Conservation (phyloP, 2,329 filamentous ascomycete species). For the Helminthosporium solani region DNA sequence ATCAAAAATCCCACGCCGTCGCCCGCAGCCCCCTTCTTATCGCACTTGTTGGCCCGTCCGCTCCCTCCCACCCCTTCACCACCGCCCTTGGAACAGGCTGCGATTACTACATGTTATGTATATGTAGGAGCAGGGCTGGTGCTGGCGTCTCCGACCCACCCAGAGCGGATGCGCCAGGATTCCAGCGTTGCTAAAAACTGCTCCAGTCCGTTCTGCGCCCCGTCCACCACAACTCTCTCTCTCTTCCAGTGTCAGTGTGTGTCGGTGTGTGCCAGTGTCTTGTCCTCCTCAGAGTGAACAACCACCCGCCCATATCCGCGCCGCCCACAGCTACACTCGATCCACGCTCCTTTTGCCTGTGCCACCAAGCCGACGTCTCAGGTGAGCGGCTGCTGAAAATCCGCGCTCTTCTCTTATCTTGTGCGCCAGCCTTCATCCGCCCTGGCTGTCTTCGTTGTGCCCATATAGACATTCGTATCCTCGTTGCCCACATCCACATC, state of each 20-base stretch:
- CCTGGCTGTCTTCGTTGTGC: slow-evolving; percentile 20
- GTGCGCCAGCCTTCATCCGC: slow-evolving; percentile 25
- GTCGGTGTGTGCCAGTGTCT: too few species aligned
- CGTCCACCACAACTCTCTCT: too few species aligned
- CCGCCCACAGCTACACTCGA: slow-evolving; percentile 27
- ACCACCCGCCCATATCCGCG: slow-evolving; percentile 16
- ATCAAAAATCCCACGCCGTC: background rate
- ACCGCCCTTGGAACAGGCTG: background rate
- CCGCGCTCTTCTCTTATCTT: too few species aligned
- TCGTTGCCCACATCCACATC: slow-evolving; percentile 24
- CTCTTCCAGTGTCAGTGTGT: too few species aligned
- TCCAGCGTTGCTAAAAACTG: slow-evolving; percentile 29
- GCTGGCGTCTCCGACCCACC: slow-evolving; percentile 14
- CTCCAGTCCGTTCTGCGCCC: slow-evolving; percentile 14
- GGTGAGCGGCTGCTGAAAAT: slow-evolving; percentile 23
- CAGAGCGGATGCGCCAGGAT: slow-evolving; percentile 34
- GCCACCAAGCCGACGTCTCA: slow-evolving; percentile 21
- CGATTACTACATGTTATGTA: slow-evolving; percentile 4
- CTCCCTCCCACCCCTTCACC: background rate
- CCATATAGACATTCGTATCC: slow-evolving; percentile 38
- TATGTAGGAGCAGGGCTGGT: slow-evolving; percentile 5
- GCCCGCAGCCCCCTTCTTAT: background rate
- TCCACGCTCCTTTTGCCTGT: slow-evolving; percentile 25
- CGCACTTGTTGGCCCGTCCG: background rate
- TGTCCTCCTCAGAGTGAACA: too few species aligned